Conservation (phyloP, 2,329 filamentous ascomycete genomes). For the Dothistroma pini region DNA sequence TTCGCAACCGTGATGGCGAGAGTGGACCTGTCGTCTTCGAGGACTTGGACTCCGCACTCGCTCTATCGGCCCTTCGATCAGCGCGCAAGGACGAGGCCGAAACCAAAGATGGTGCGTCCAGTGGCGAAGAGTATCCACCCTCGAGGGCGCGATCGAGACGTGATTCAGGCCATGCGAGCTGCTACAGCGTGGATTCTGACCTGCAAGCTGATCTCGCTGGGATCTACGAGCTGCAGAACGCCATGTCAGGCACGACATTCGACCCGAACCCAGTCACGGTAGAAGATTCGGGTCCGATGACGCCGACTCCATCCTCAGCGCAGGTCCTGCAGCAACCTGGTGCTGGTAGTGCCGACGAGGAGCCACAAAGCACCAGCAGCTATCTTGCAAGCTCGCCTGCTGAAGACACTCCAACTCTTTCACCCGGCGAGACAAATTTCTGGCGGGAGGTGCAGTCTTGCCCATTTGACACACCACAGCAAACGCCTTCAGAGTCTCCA, state of each 20-base stretch:
- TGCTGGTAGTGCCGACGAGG: not conserved
- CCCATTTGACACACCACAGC: not conserved
- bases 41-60: not conserved
- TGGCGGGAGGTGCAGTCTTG: not conserved
- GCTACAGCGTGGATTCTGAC: conserved; percentile 16
- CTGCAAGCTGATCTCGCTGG: conserved; percentile 17
- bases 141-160: not conserved
- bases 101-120: not conserved
- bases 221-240: conserved; percentile 19
- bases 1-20: not conserved
- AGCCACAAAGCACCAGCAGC: not conserved
- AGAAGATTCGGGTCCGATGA: not conserved
- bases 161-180: conserved; percentile 5
- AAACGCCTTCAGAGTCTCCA: not conserved
- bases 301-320: not conserved
- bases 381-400: not conserved
- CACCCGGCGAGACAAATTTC: not conserved
- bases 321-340: not conserved
- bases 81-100: not conserved
- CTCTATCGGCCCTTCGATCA: not conserved
- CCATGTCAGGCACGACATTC: conserved; percentile 11
- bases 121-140: not conserved
- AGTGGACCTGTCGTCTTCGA: not conserved
- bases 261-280: not conserved
- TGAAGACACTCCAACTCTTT: not conserved